Evolutionary conservation across 768 basidiomycete species (phyloP), one percentile per base, ranked within the genome.

Genomic region (Boletus subcaerulescens): DNA sequence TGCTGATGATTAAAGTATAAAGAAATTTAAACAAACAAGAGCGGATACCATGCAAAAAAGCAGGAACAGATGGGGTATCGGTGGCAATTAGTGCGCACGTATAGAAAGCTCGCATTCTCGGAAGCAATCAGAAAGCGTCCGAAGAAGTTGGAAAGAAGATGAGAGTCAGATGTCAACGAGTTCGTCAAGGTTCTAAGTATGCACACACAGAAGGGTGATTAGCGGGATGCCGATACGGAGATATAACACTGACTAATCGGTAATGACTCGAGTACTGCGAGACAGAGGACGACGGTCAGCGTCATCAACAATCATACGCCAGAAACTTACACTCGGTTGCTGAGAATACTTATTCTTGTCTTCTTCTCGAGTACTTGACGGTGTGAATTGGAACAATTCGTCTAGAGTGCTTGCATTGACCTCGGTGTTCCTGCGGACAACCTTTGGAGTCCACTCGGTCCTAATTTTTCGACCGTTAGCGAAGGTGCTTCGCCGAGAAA

Each of bases 241-340:
- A 18, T n/a, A 5, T 13, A 13, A 10, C 41, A 50, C 62, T 56
- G 24, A 69, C 66, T 20, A 68, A 43, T 40, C 47, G 63, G 40
- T 52, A 60, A 32, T 64, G 66, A 26, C 67, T 68, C 9, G 67
- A 55, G 22, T 59, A 69, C 66, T 68, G 47, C 18, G 1, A 31
- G 17, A 15, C 55, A 48, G 26, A 20, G 9, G 26, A 17, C 12
- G 20, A 8, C 9, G 9, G n/a, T 53, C 13, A 60, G 13, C 35
- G 29, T 42, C 14, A 13, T 8, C 29, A 5, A 32, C 18, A 22
- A 39, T 9, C 6, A 47, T 7, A 22, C 18, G 24, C 8, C 4
- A 22, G 35, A 5, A 32, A 53, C 66, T 38, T 43, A 60, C 64
- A 36, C 54, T 46, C 15, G 66, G 67, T 29, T 43, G 38, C 47